Evolutionary conservation across 495 filamentous ascomycete species (phyloP), one percentile per base, ranked within the genome.

Genomic region (Endocarpon pusillum): DNA sequence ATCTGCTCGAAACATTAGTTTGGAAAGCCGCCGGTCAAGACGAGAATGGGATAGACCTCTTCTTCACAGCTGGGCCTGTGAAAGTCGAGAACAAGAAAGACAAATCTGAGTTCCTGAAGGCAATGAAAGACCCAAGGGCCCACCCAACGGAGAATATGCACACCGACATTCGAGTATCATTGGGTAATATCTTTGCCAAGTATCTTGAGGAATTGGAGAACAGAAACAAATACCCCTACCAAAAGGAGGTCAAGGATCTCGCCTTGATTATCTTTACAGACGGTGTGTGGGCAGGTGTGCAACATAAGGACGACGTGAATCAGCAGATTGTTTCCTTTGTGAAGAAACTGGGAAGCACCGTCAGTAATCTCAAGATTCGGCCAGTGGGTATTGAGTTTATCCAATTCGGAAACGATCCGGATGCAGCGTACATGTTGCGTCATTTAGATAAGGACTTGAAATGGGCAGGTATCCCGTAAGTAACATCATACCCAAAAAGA

Each of bases 371-470:
- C 16, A 21, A 29, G 18, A 9, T 36, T 14, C 39, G 41, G 7
- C 41, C 39, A 8, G 11, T 42, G 6, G 36, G 32, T 17, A 42
- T 43, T 12, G 32, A 43, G 20, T 43, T 43, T 39, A 30, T 43
- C 12, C 39, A 32, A 25, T 42, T 43, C 17, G 41, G 41, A 1
- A 23, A 30, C 22, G 29, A 32, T 16, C n/a, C 1, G n/a, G 32
- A 43, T 22, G 52, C 46, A 1, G 36, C 23, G 0, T 31, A 40
- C n/a, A 22, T 46, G 19, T 44, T 57, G 14, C 38, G 41, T 21
- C 33, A 40, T 11, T 37, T 59, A 8, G 54, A 57, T 34, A 42
- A 53, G 19, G 31, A 53, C 3, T 25, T 53, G 38, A 33, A 40
- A 27, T 24, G 34, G 9, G 12, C 33, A 3, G 39, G 31, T 23